Evolutionary conservation across 345 rosid species (phyloP), one percentile per base, ranked within the genome.

Genomic region (Laguncularia racemosa): DNA sequence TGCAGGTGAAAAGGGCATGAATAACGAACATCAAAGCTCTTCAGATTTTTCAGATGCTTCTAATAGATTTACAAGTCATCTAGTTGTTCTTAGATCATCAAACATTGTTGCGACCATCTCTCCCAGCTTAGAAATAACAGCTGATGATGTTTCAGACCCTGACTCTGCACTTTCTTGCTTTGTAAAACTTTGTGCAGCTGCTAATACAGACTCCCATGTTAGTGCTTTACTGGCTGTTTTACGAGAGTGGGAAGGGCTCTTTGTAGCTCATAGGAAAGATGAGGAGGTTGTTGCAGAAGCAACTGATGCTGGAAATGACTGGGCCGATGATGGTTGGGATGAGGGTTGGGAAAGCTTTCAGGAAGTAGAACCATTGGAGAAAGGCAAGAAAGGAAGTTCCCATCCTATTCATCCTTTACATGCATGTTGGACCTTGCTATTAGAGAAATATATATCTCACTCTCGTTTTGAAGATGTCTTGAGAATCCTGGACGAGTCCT

Each of bases 281-380:
- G 68, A 50, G 60, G 61, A 75, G 19, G 49, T 81, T 57, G 50
- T 63, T 4, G 4, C 10, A 40, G 91, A 71, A 67, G 69, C 73
- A 60, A 48, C 74, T 0, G 74, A 74, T 58, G 44, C 71, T 61
- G 86, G 75, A 76, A 79, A 70, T 46, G 78, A 68, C 63, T 93
- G 99, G 99, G 72, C 68, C 40, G 69, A 63, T 65, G 92, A 85
- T 63, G 91, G 74, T 57, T 93, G 99, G 99, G 82, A 85, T 52
- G 97, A 90, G 64, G 97, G 99, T 63, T 93, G 97, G 99, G 99
- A 93, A 64, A 93, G 85, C 70, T 85, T 86, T 61, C 99, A 89
- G 72, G 97, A 89, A 21, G 69, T 61, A 52, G 95, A 89, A 65
- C 64, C 80, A 14, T 14, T 65, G 4, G 70, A 74, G 64, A 79